A percentile compares a stretch with the other conserved stretches of the same genome.
phyloP scores from a whole-genome alignment of 306 rosid species.

The Vigna nakashimae region DNA sequence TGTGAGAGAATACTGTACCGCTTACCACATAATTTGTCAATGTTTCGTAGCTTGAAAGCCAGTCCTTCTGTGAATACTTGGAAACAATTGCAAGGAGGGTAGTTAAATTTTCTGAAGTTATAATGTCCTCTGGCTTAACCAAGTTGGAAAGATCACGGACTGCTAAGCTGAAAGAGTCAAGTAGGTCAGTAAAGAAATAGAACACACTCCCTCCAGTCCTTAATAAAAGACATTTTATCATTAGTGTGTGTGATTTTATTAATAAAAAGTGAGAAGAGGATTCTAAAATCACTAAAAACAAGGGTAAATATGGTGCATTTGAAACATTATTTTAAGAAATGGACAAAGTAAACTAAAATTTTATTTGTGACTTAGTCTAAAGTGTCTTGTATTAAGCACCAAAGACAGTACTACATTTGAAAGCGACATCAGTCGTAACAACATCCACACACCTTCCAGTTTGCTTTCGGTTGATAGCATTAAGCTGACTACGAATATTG shows the following conservation, averaged over 20 bases:
- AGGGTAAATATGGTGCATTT: too few relatives aligned
- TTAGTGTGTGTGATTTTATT: too few relatives aligned
- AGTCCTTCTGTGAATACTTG: conserved; percentile 93
- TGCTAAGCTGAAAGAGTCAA: conserved; percentile 72
- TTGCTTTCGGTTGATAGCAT: conserved; percentile 91
- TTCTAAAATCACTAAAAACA: too few relatives aligned
- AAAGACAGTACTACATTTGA: background rate
- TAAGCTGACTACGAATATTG: conserved; percentile 85
- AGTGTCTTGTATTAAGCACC: too few relatives aligned
- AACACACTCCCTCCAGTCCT: background rate
- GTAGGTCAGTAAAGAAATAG: conserved; percentile 38
- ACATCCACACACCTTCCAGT: conserved; percentile 70
- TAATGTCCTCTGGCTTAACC: conserved; percentile 87
- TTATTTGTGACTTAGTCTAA: too few relatives aligned
- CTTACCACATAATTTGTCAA: conserved; percentile 87
- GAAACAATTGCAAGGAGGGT: conserved; percentile 90
- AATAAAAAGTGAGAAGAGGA: too few relatives aligned
- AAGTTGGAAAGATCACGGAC: conserved; percentile 93
- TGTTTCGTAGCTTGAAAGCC: conserved; percentile 92
- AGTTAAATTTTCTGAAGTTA: conserved; percentile 79
- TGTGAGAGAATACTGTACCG: conserved; percentile 26
- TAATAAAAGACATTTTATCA: too few relatives aligned
- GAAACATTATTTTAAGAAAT: too few relatives aligned
- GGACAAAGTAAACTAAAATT: too few relatives aligned
- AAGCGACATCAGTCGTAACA: conserved; percentile 8